Conservation (phyloP, 208 protist species). For the Trypanosoma caninum region DNA sequence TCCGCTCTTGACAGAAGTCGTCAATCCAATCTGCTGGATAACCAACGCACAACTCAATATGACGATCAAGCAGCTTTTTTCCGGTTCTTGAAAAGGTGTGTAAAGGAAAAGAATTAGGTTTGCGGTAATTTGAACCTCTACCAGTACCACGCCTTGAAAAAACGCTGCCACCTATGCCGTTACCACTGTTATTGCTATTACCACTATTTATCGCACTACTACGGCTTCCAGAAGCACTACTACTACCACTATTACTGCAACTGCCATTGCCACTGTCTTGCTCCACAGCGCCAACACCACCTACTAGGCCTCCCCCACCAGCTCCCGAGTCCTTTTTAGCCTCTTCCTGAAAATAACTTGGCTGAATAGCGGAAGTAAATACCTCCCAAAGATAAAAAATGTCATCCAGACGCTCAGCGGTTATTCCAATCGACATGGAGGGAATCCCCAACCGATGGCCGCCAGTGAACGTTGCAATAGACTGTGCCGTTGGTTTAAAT, state of each 20-base stretch:
- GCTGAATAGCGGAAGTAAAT: conserved; percentile 77
- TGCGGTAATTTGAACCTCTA: background rate
- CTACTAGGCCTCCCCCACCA: background rate
- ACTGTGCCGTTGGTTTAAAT: conserved; percentile 88
- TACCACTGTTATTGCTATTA: conserved; percentile 2
- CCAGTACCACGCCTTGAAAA: background rate
- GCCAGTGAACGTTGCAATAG: conserved; percentile 80
- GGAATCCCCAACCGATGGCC: conserved; percentile 54
- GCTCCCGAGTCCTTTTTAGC: background rate
- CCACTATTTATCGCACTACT: background rate
- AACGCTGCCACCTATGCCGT: background rate
- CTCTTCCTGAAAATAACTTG: conserved; percentile 37
- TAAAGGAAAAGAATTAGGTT: background rate
- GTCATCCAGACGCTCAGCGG: conserved; percentile 69
- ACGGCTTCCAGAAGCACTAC: background rate
- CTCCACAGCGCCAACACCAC: background rate
- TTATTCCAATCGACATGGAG: conserved; percentile 78
- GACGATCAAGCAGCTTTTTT: conserved; percentile 27
- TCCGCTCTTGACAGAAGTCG: conserved; percentile 41
- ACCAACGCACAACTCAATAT: conserved; percentile 75
- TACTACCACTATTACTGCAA: background rate
- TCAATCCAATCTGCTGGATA: conserved; percentile 88
- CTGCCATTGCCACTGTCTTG: background rate
- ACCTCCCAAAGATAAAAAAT: conserved; percentile 83
- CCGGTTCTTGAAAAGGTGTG: background rate